phyloP scores from a whole-genome alignment of 768 basidiomycete species.

The Lyophyllum atratum region DNA sequence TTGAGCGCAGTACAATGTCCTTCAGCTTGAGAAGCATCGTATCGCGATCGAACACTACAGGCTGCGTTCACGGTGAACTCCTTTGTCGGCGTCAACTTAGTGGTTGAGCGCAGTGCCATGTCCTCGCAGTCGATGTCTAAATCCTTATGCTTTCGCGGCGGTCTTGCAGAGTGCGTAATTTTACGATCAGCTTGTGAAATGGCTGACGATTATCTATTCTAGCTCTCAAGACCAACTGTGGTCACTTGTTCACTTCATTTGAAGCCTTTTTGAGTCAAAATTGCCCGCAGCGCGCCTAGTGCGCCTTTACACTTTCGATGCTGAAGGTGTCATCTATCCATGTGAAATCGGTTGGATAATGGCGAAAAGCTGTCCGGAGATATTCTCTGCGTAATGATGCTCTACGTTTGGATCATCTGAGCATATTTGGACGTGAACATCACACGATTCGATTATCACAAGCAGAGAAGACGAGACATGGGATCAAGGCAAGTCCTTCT shows the following conservation, averaged over 20 bases:
- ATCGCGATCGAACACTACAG: no score
- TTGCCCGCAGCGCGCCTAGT: background rate
- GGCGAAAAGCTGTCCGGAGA: background rate
- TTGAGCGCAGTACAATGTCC: no score
- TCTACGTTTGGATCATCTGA: constrained; percentile 8
- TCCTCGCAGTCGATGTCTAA: no score
- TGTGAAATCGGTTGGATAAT: constrained; percentile 7
- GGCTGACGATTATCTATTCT: no score
- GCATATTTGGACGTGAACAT: constrained; percentile 2
- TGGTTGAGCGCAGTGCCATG: no score
- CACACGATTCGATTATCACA: constrained; percentile 10
- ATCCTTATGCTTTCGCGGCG: no score
- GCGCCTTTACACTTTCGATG: background rate
- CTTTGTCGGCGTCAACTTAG: no score
- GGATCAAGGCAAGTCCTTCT: background rate
- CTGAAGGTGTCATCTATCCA: background rate
- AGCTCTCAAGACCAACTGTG: background rate
- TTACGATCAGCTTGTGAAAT: no score
- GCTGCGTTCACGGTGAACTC: no score
- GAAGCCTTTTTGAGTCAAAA: background rate
- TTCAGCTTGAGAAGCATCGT: no score
- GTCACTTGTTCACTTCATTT: background rate
- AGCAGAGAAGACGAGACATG: constrained; percentile 1
- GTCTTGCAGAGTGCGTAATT: no score
- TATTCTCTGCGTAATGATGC: background rate